phyloP scores from a whole-genome alignment of 768 basidiomycete genomes.

The Suillus weaverae region DNA sequence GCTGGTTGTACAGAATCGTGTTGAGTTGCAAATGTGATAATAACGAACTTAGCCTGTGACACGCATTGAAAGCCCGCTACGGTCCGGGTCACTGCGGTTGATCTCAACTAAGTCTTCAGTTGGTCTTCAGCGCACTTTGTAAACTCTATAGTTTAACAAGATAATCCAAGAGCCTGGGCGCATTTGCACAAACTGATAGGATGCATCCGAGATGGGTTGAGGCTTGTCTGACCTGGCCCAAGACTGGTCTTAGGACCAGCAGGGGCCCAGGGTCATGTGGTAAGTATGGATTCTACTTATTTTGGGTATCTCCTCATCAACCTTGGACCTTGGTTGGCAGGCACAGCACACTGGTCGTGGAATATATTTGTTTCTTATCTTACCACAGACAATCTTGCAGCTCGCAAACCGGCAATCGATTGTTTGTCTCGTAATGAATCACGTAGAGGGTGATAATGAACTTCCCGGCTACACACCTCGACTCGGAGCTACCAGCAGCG shows the following conservation, averaged over 20 bases:
- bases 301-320: not conserved
- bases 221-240: not conserved
- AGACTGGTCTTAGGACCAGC: not conserved
- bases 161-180: too few relatives aligned
- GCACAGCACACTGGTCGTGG: not conserved
- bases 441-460: slow-evolving; percentile 14
- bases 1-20: too few relatives aligned
- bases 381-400: not conserved
- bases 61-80: too few relatives aligned
- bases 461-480: slow-evolving; percentile 19
- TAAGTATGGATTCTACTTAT: not conserved
- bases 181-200: not conserved
- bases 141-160: not conserved
- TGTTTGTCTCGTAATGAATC: not conserved
- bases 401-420: not conserved
- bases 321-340: not conserved
- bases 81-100: too few relatives aligned
- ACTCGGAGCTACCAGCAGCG: not conserved
- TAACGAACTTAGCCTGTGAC: too few relatives aligned
- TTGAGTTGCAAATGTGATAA: too few relatives aligned
- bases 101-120: too few relatives aligned
- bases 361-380: not conserved
- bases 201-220: not conserved
- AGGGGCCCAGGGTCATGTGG: too few relatives aligned
- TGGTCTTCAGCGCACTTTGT: not conserved